These are phyloP conservation scores for Beta macrorhiza DNA, from an alignment of 179 eudicot species.

Conservation along the genomic window DNA sequence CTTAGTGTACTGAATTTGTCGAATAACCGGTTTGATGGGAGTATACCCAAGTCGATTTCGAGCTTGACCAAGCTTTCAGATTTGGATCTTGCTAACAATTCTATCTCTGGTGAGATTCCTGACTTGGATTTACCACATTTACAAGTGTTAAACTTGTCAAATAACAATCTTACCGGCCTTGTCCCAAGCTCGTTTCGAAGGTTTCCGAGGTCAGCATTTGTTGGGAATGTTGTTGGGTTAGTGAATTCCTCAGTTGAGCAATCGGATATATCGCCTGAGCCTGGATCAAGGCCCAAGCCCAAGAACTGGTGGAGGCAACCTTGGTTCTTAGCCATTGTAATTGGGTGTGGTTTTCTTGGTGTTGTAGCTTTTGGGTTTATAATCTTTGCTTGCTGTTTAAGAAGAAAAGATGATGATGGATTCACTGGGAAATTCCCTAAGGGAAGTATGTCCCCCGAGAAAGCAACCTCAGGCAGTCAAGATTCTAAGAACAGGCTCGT, in stretches of 20 bases:
- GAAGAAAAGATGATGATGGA: conserved; percentile 47
- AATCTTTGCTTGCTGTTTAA: conserved; percentile 46
- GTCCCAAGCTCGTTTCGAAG: conserved; percentile 61
- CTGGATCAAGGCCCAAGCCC: conserved; percentile 26
- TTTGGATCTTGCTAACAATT: conserved; percentile 69
- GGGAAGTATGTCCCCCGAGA: conserved; percentile 66
- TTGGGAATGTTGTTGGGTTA: conserved; percentile 51
- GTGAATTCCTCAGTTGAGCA: conserved; percentile 29
- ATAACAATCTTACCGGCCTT: conserved; percentile 60
- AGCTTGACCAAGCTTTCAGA: conserved; percentile 45
- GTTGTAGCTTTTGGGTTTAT: conserved; percentile 53
- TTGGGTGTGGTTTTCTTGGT: conserved; percentile 48
- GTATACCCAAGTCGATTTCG: conserved; percentile 54
- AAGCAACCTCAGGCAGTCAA: conserved; percentile 54
- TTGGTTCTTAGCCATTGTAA: conserved; percentile 52
- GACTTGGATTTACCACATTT: conserved; percentile 53
- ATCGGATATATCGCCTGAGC: conserved; percentile 38
- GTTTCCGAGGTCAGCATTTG: conserved; percentile 58
- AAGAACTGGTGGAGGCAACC: conserved; percentile 42
- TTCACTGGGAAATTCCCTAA: conserved; percentile 61
- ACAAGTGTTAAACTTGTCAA: conserved; percentile 53
- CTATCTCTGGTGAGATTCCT: conserved; percentile 67
- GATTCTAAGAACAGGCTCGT: conserved; percentile 63
- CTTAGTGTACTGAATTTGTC: conserved; percentile 62
- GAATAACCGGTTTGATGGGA: conserved; percentile 65